phyloP scores from a whole-genome alignment of 2,329 filamentous ascomycete genomes.

The Aspergillus melleus region DNA sequence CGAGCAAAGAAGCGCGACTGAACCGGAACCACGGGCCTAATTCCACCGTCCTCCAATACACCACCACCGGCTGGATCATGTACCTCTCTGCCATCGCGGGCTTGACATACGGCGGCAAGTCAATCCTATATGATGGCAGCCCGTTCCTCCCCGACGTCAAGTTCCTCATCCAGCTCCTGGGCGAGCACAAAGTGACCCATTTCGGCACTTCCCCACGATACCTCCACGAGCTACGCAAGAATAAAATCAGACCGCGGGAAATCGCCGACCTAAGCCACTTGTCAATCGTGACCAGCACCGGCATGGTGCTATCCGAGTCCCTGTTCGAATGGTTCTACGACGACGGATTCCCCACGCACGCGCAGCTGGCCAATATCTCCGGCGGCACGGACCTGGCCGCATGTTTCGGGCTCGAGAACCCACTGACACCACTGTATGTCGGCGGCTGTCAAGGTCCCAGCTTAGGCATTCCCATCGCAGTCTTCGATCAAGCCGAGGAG shows the following conservation, averaged over 20 bases:
- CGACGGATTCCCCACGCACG: conserved; percentile 63
- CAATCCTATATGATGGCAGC: conserved; percentile 78
- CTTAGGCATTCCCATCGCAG: conserved; percentile 56
- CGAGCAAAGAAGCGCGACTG: conserved; percentile 60
- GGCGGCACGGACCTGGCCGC: conserved; percentile 72
- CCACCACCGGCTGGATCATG: conserved; percentile 86
- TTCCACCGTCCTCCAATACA: conserved; percentile 58
- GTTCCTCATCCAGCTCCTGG: conserved; percentile 63
- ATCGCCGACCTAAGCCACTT: conserved; percentile 64
- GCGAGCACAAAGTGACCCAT: conserved; percentile 66
- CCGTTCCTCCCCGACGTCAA: conserved; percentile 71
- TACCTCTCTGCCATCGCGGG: conserved; percentile 64
- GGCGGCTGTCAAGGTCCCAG: conserved; percentile 57
- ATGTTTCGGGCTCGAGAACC: conserved; percentile 56
- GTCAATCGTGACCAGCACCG: conserved; percentile 66
- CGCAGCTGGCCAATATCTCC: conserved; percentile 72
- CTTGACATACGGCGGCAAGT: conserved; percentile 60
- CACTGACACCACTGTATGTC: conserved; percentile 64
- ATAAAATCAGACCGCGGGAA: conserved; percentile 61
- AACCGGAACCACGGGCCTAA: conserved; percentile 50
- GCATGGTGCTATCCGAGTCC: conserved; percentile 77
- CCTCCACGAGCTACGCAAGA: conserved; percentile 70
- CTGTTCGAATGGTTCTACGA: conserved; percentile 82
- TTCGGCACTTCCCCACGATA: conserved; percentile 76
- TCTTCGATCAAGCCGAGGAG: conserved; percentile 58